These are phyloP conservation scores for Parastagonospora nodorum DNA, from an alignment of 2,329 filamentous ascomycete genomes.

Conservation along the genomic window DNA sequence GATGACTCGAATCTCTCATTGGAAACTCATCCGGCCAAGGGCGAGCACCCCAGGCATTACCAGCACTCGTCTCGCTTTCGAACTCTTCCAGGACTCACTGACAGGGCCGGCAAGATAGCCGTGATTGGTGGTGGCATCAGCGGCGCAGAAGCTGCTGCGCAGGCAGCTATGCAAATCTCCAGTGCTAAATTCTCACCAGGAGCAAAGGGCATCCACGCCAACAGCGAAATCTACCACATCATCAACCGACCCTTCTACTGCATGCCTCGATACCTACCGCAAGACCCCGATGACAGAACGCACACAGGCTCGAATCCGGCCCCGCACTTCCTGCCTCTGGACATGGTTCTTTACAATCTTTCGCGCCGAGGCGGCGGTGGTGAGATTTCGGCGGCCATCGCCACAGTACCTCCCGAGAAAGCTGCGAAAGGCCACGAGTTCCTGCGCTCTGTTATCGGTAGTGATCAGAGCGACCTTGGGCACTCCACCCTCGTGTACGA, in stretches of 20 bases:
- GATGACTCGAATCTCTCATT: constrained; percentile 16
- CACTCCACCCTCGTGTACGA: constrained; percentile 44
- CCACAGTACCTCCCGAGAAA: constrained; percentile 64
- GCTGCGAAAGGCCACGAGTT: constrained; percentile 61
- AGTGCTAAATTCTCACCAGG: constrained; percentile 61
- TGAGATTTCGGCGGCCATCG: constrained; percentile 66
- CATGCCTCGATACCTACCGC: constrained; percentile 60
- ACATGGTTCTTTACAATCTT: constrained; percentile 74
- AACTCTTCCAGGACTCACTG: constrained; percentile 20
- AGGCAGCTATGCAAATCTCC: constrained; percentile 73
- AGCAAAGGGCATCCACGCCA: constrained; percentile 29
- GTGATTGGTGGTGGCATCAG: constrained; percentile 84
- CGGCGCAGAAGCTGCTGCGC: constrained; percentile 75
- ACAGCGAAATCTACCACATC: constrained; percentile 69
- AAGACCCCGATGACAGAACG: constrained; percentile 22
- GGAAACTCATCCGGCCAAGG: neutral
- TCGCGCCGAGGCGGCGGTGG: constrained; percentile 60
- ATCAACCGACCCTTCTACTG: constrained; percentile 73
- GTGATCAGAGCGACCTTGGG: constrained; percentile 50
- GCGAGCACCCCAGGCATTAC: constrained; percentile 7
- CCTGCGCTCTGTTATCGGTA: constrained; percentile 50
- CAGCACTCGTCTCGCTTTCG: constrained; percentile 40
- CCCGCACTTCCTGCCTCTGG: constrained; percentile 70
- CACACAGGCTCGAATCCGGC: constrained; percentile 48
- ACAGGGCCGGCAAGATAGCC: constrained; percentile 63